Conservation (phyloP, 257 asterid genomes). For the Solanum okadae region DNA sequence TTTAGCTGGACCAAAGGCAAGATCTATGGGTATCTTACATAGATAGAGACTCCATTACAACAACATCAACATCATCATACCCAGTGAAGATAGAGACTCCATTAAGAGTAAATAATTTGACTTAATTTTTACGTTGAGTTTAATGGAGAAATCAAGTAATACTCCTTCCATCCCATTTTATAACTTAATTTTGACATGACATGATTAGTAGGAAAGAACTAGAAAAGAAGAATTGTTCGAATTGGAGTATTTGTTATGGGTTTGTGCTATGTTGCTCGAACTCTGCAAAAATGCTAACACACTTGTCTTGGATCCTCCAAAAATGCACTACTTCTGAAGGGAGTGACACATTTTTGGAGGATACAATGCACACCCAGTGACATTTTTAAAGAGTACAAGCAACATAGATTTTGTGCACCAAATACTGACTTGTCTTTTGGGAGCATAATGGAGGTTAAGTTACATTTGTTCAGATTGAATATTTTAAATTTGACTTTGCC, state of each 20-base stretch:
- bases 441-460: neutral
- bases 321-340: neutral
- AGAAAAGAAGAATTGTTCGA: neutral
- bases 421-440: neutral
- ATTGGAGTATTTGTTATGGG: neutral
- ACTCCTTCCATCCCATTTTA: neutral
- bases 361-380: neutral
- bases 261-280: neutral
- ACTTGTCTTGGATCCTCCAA: neutral
- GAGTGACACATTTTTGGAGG: neutral
- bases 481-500: neutral
- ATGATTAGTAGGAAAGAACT: neutral
- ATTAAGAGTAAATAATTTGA: neutral
- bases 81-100: neutral
- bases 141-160: neutral
- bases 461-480: neutral
- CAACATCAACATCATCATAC: neutral
- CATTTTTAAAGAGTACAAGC: neutral
- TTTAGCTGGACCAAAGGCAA: neutral
- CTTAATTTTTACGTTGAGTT: neutral
- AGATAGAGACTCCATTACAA: neutral
- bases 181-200: neutral
- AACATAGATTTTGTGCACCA: neutral
- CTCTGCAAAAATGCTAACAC: neutral
- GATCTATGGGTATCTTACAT: neutral